Evolutionary conservation across 163 green algal species (phyloP), one percentile per base, ranked within the genome.

Genomic region (Volvox carteri): DNA sequence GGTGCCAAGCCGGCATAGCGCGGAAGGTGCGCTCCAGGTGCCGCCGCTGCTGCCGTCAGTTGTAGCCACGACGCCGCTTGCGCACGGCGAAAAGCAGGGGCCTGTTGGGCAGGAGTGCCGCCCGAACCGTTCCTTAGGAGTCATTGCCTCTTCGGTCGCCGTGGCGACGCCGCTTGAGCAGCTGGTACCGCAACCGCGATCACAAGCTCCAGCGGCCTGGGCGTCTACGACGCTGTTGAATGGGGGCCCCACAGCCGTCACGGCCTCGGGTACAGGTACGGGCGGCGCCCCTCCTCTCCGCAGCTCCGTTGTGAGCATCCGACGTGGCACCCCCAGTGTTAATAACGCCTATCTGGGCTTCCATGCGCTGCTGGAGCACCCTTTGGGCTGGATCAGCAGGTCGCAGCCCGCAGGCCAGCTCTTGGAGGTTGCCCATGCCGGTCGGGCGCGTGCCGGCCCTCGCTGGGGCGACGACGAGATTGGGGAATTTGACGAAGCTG

Each of bases 311-410:
- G 67, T 87, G 46, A 87, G 81, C 67, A 87, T 87, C 65, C 46
- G 81, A 2, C 81, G 46, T 8, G 37, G 35, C 33, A 87, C 67
- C 41, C 81, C 81, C 65, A 80, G 65, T 21, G 65, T 87, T 68
- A 87, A 87, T 35, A 87, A 87, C 37, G 46, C 81, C 46, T 87
- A 87, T 48, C 81, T 87, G 4, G 37, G 42, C 19, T 87, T 87
- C 48, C 81, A 87, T 48, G 12, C 12, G 7, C 35, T 87, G 23
- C 33, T 87, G 58, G 81, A 87, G 46, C 41, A 87, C 5, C 58
- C 33, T 1, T 7, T 87, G 65, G 14, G 30, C 78, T 30, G n/a
- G n/a, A n/a, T n/a, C n/a, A n/a, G n/a, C n/a, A n/a, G n/a, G n/a
- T n/a, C n/a, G n/a, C n/a, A n/a, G n/a, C n/a, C n/a, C n/a, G n/a